Evolutionary conservation across 192 early-diverging fungal genomes (phyloP).

Genomic region (Radiomyces spectabilis): DNA sequence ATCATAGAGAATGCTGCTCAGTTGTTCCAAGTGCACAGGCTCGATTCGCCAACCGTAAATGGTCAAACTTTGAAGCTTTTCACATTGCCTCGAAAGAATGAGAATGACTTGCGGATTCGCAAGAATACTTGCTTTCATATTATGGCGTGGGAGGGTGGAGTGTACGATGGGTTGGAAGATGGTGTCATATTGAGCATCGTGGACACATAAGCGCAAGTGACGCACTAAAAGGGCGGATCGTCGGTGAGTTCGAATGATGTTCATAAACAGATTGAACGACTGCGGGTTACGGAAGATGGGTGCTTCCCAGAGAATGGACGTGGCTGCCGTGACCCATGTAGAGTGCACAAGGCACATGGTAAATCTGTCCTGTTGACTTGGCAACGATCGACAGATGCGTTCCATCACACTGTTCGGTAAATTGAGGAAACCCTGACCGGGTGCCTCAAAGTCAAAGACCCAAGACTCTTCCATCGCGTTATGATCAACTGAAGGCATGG

Average conservation of each 20-base stretch:
- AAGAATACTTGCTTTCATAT: not conserved
- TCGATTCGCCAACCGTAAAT: conserved; percentile 32
- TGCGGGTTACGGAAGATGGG: conserved; percentile 23
- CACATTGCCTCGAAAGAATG: conserved; percentile 13
- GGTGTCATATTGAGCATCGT: not conserved
- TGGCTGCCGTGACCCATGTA: conserved; percentile 21
- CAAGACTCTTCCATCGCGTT: too few species aligned
- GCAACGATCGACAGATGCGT: conserved; percentile 14
- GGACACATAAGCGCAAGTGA: conserved; percentile 16
- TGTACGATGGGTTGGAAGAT: not conserved
- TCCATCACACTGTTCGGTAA: too few species aligned
- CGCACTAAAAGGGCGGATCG: conserved; percentile 16
- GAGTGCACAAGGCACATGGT: conserved; percentile 23
- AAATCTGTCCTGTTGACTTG: conserved; percentile 17
- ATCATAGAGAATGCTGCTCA: not conserved
- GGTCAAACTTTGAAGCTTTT: conserved; percentile 19
- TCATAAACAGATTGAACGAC: conserved; percentile 18
- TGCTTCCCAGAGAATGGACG: conserved; percentile 25
- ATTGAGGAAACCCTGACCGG: too few species aligned
- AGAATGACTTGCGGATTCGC: conserved; percentile 15
- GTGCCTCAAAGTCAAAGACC: too few species aligned
- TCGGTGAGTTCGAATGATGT: not conserved
- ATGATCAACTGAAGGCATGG: too few species aligned
- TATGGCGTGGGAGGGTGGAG: not conserved
- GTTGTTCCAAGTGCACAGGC: conserved; percentile 6